These are phyloP conservation scores for Solanum gandarillasii DNA, from an alignment of 257 asterid genomes.

Conservation along the genomic window DNA sequence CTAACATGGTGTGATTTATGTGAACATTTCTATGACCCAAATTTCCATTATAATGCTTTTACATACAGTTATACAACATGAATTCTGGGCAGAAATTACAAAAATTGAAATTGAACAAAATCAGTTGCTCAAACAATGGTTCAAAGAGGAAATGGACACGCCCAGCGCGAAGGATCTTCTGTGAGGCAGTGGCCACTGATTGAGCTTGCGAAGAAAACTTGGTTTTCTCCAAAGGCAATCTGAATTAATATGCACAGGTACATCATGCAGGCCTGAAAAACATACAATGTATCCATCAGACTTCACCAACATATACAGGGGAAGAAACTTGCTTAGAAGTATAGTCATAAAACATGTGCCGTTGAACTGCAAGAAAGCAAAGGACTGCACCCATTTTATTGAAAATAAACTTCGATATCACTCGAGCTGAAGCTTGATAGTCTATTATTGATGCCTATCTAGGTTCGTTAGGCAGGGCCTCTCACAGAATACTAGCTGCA, in stretches of 20 bases:
- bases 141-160: neutral
- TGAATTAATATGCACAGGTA: neutral
- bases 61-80: neutral
- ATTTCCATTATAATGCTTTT: neutral
- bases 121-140: neutral
- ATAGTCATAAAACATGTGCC: neutral
- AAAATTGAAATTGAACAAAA: neutral
- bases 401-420: neutral
- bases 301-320: neutral
- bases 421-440: neutral
- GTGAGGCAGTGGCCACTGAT: neutral
- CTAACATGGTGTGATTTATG: neutral
- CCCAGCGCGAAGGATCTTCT: neutral
- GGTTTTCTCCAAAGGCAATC: neutral
- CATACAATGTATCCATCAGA: neutral
- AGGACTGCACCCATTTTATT: neutral
- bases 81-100: neutral
- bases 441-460: neutral
- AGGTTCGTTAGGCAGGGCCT: neutral
- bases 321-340: neutral
- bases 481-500: neutral
- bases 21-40: neutral
- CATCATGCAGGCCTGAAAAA: neutral
- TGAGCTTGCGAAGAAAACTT: neutral
- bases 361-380: neutral